phyloP scores from a whole-genome alignment of 257 asterid species.

The Forsythia viridissima region DNA sequence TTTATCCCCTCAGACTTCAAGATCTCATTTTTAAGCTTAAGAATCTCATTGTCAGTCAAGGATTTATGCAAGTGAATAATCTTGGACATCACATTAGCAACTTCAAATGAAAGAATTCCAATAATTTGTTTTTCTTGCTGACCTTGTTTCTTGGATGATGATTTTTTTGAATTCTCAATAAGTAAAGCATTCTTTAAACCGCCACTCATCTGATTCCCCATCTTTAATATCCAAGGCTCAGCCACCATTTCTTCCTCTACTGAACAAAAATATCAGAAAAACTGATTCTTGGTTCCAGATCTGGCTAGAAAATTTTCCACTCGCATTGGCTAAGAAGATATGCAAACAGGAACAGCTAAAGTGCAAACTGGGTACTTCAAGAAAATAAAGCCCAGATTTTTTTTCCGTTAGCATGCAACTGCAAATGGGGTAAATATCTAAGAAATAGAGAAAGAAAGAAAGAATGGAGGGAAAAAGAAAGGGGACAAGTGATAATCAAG shows the following conservation, averaged over 20 bases:
- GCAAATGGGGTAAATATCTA: background rate
- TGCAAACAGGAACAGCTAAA: background rate
- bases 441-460: background rate
- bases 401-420: slow-evolving; percentile 2
- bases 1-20: slow-evolving; percentile 61
- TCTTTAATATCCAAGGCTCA: slow-evolving; percentile 77
- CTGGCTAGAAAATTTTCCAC: slow-evolving; percentile 29
- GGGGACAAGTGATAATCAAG: background rate
- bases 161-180: slow-evolving; percentile 57
- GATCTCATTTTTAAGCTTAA: slow-evolving; percentile 79
- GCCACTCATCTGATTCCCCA: slow-evolving; percentile 92
- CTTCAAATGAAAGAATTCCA: slow-evolving; percentile 95
- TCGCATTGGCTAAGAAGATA: background rate
- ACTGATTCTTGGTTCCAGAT: slow-evolving; percentile 45
- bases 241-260: slow-evolving; percentile 73
- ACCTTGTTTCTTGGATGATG: slow-evolving; percentile 39
- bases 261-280: slow-evolving; percentile 29
- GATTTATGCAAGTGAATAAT: slow-evolving; percentile 81
- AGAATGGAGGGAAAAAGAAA: background rate
- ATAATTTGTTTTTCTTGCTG: slow-evolving; percentile 46
- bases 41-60: slow-evolving; percentile 56
- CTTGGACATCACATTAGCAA: slow-evolving; percentile 95
- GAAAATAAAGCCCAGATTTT: slow-evolving; percentile 2
- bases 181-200: slow-evolving; percentile 72
- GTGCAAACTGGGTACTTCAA: background rate